Conservation (phyloP, 108 stramenopile species). For the Cylindrotheca closterium region DNA sequence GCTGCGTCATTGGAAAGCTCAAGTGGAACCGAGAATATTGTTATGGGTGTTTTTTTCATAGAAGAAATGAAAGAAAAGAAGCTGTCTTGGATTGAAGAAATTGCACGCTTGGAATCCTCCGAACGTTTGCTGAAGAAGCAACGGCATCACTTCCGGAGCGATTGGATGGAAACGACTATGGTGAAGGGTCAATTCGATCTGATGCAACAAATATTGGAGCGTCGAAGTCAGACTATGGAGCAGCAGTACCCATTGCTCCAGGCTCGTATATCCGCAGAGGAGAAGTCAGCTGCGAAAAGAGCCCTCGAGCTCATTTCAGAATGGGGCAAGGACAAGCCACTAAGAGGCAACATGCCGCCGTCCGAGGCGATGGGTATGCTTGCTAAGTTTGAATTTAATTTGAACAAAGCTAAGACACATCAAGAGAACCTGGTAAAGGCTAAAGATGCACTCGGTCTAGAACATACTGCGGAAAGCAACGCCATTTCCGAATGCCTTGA, state of each 20-base stretch:
- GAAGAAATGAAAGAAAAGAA: constrained; percentile 80
- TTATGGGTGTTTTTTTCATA: constrained; percentile 90
- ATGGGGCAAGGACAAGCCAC: constrained; percentile 89
- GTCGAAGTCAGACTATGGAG: constrained; percentile 85
- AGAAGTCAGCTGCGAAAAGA: constrained; percentile 78
- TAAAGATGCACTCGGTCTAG: constrained; percentile 86
- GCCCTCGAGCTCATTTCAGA: constrained; percentile 62
- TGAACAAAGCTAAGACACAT: constrained; percentile 78
- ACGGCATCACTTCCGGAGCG: constrained; percentile 80
- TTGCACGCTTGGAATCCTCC: constrained; percentile 66
- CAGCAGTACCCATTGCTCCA: constrained; percentile 91
- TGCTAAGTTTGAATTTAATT: constrained; percentile 75
- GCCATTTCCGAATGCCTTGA: constrained; percentile 58
- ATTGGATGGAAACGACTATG: constrained; percentile 90
- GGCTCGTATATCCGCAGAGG: constrained; percentile 88
- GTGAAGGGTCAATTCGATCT: constrained; percentile 84
- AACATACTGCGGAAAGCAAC: constrained; percentile 53
- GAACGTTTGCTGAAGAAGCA: constrained; percentile 89
- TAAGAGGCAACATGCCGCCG: constrained; percentile 78
- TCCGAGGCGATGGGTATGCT: constrained; percentile 84
- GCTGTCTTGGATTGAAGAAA: constrained; percentile 56
- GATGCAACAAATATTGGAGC: constrained; percentile 83
- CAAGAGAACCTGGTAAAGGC: constrained; percentile 78
- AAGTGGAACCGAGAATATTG: constrained; percentile 86
- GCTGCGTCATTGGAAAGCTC: constrained; percentile 77